phyloP scores from a whole-genome alignment of 2,329 filamentous ascomycete genomes.

The Cytospora schulzeri region DNA sequence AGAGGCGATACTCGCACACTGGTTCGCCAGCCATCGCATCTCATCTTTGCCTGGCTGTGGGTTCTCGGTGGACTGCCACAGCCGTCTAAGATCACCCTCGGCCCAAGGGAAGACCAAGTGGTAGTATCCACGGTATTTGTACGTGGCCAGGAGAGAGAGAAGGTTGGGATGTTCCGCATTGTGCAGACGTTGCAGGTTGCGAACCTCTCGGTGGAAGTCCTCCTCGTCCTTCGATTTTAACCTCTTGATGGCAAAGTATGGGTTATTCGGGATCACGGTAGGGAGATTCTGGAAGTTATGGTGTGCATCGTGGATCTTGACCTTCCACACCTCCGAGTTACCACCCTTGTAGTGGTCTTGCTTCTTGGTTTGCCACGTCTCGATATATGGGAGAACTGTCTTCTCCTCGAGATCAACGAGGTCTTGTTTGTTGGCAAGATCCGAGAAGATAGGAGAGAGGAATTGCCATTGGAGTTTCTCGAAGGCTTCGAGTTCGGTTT shows the following conservation, averaged over 20 bases:
- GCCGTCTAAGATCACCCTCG: constrained; percentile 26
- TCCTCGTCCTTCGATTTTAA: constrained; percentile 28
- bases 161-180: constrained; percentile 28
- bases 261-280: constrained; percentile 21
- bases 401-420: constrained; percentile 25
- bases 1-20: constrained; percentile 27
- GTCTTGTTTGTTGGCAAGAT: constrained; percentile 19
- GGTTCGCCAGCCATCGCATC: constrained; percentile 27
- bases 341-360: constrained; percentile 28
- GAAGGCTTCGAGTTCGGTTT: constrained; percentile 18
- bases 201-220: constrained; percentile 27
- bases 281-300: constrained; percentile 27
- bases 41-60: constrained; percentile 27
- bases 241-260: constrained; percentile 28
- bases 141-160: constrained; percentile 26
- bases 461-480: constrained; percentile 27
- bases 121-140: constrained; percentile 28
- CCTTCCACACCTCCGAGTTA: constrained; percentile 29
- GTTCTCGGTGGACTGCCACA: constrained; percentile 27
- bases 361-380: constrained; percentile 24
- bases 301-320: constrained; percentile 28
- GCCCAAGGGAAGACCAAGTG: constrained; percentile 29
- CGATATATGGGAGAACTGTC: constrained; percentile 25
- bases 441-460: constrained; percentile 23
- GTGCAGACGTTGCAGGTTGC: constrained; percentile 27